Conservation (phyloP, 192 early-diverging fungal species). For the Geranomyces variabilis region DNA sequence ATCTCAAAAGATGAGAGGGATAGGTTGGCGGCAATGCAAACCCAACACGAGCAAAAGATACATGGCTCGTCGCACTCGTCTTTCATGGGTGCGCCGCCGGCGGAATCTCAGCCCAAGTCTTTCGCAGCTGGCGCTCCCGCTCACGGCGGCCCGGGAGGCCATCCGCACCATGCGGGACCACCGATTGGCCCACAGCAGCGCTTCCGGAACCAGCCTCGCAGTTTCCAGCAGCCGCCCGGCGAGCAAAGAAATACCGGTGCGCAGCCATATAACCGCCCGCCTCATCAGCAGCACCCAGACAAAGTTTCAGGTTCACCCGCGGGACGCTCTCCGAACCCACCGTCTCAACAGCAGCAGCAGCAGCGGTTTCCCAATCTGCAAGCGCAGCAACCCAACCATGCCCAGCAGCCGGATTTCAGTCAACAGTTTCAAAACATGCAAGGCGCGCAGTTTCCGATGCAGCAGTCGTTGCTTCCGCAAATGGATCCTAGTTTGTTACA, state of each 20-base stretch:
- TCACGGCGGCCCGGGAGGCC: not conserved
- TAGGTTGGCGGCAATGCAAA: conserved; percentile 3
- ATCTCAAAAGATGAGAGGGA: conserved; percentile 30
- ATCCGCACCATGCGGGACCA: not conserved
- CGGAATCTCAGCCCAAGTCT: not conserved
- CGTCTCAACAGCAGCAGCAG: conserved; percentile 10
- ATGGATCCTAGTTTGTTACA: conserved; percentile 13
- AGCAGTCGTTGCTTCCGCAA: not conserved
- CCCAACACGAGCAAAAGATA: not conserved
- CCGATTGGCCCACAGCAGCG: too few species aligned
- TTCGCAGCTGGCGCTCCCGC: not conserved
- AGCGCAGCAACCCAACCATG: not conserved
- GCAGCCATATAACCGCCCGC: not conserved
- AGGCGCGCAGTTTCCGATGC: not conserved
- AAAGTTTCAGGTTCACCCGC: too few species aligned
- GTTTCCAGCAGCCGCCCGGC: not conserved
- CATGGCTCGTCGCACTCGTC: not conserved
- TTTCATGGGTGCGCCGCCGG: too few species aligned
- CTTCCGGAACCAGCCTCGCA: too few species aligned
- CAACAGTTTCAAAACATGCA: not conserved
- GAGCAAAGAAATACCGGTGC: not conserved
- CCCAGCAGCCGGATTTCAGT: not conserved
- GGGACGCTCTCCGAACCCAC: conserved; percentile 3
- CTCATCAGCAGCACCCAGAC: not conserved
- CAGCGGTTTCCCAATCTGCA: not conserved